Percentiles rank a stretch among this genome's conserved stretches.
These are phyloP conservation scores for Salix exigua DNA, from an alignment of 345 rosid species.

Conservation along the genomic window DNA sequence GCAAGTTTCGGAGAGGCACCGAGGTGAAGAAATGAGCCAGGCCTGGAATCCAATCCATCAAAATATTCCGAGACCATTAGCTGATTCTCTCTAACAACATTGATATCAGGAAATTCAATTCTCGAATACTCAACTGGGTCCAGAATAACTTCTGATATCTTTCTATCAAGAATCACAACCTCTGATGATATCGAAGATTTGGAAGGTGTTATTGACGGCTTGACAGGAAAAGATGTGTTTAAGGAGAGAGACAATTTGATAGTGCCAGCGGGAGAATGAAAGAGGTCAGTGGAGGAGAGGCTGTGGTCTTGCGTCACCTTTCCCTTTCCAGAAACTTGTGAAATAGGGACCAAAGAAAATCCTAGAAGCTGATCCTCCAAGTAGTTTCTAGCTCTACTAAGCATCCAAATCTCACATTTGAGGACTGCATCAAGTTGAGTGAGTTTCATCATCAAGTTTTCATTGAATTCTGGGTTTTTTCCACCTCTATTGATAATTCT, in stretches of 20 bases:
- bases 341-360: conserved; percentile 67
- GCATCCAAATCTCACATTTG: conserved; percentile 98
- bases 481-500: conserved; percentile 76
- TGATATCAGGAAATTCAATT: conserved; percentile 84
- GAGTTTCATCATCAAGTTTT: conserved; percentile 51
- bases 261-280: conserved; percentile 93
- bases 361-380: conserved; percentile 98
- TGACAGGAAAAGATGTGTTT: conserved; percentile 33
- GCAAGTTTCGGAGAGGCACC: conserved; percentile 43
- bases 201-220: conserved; percentile 15
- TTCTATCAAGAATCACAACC: conserved; percentile 68
- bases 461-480: conserved; percentile 82
- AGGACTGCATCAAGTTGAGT: conserved; percentile 65
- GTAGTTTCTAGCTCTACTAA: conserved; percentile 72
- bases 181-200: conserved; percentile 78
- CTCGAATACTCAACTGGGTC: conserved; percentile 73
- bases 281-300: conserved; percentile 90
- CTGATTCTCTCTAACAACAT: conserved; percentile 62
- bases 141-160: conserved; percentile 39
- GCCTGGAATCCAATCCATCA: conserved; percentile 41
- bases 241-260: conserved; percentile 61
- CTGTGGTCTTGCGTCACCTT: conserved; percentile 62
- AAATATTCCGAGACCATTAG: conserved; percentile 76
- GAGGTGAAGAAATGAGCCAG: conserved; percentile 57
- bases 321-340: conserved; percentile 65